These are phyloP conservation scores for Fagopyrum esculentum DNA, from an alignment of 148 eudicot species.

Conservation along the genomic window DNA sequence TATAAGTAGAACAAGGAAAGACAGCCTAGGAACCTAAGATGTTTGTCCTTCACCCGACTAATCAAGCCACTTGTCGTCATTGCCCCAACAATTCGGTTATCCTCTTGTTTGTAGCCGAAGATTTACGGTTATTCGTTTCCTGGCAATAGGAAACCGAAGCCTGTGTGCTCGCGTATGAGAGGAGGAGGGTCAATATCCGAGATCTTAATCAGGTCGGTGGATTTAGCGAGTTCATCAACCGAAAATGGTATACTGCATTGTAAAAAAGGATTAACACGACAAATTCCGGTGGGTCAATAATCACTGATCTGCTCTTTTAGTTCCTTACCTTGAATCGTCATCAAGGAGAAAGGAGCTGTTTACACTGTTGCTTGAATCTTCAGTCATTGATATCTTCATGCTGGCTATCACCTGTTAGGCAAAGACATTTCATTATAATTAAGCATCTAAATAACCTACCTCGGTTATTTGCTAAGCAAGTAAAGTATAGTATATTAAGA, in stretches of 20 bases:
- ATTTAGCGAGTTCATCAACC: conserved; percentile 79
- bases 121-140: conserved; percentile 7
- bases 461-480: not conserved
- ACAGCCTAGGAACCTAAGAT: not conserved
- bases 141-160: conserved; percentile 58
- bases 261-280: not conserved
- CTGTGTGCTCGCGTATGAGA: conserved; percentile 73
- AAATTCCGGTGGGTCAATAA: too few relatives aligned
- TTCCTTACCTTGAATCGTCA: conserved; percentile 71
- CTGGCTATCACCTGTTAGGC: conserved; percentile 57
- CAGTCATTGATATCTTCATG: conserved; percentile 79
- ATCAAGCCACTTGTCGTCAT: not conserved
- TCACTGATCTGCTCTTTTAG: not conserved
- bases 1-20: not conserved
- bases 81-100: too few relatives aligned
- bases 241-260: conserved; percentile 77
- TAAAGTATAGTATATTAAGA: not conserved
- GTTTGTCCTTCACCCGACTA: not conserved
- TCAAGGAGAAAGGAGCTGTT: conserved; percentile 80
- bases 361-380: conserved; percentile 74
- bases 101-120: not conserved
- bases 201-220: conserved; percentile 57
- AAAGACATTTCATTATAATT: not conserved
- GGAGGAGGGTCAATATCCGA: conserved; percentile 76
- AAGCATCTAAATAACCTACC: not conserved